Percentiles rank a stretch among this genome's conserved stretches.
Evolutionary conservation across 1,139 yeast species (phyloP).

Genomic region (Pichia norvegensis): DNA sequence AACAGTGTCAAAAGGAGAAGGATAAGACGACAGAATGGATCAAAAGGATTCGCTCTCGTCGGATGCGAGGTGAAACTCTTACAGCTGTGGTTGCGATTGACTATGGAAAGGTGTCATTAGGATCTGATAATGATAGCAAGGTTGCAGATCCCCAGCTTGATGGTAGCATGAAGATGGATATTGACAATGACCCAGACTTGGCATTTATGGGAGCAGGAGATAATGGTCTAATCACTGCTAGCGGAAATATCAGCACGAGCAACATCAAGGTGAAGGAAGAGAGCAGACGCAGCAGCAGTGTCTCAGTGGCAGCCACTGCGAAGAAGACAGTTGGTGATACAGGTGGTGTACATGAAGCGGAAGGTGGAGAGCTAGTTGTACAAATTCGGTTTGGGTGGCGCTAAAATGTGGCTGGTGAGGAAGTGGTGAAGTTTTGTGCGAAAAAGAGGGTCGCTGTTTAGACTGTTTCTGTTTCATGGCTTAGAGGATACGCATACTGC

Average conservation of each 20-base stretch:
- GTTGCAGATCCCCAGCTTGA: background rate
- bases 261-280: background rate
- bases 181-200: background rate
- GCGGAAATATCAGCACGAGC: no score
- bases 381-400: constrained; percentile 12
- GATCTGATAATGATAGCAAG: background rate
- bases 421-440: no score
- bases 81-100: constrained; percentile 5
- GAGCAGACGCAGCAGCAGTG: background rate
- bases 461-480: no score
- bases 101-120: background rate
- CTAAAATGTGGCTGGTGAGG: no score
- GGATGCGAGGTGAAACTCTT: constrained; percentile 13
- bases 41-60: background rate
- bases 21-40: constrained; percentile 3
- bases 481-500: no score
- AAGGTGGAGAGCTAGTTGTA: background rate
- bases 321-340: no score
- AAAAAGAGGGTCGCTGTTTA: no score
- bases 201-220: no score
- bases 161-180: background rate
- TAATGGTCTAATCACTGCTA: no score
- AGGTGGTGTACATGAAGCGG: background rate
- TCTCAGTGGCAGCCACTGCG: no score
- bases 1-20: background rate